These are phyloP conservation scores for Zygoascus tannicola DNA, from an alignment of 805 yeast genomes.

Conservation along the genomic window DNA sequence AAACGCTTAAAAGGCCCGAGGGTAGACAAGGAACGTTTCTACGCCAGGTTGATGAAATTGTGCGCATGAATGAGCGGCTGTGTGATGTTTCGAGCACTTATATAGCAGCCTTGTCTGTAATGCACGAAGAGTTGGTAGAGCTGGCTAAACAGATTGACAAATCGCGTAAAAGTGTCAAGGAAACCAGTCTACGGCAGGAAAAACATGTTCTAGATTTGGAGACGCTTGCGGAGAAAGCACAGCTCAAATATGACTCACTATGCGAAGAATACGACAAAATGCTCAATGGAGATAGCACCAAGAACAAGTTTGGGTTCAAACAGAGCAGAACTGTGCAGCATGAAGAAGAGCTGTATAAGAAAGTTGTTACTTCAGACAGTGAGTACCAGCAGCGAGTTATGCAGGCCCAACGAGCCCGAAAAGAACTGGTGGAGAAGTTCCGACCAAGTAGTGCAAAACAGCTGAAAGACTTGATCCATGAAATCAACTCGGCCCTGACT, in stretches of 20 bases:
- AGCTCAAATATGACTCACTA: slow-evolving; percentile 60
- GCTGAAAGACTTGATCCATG: slow-evolving; percentile 69
- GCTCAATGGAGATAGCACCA: slow-evolving; percentile 71
- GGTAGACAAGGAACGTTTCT: slow-evolving; percentile 60
- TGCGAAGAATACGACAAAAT: slow-evolving; percentile 83
- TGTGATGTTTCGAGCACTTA: slow-evolving; percentile 64
- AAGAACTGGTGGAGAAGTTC: slow-evolving; percentile 58
- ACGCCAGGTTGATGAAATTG: slow-evolving; percentile 53
- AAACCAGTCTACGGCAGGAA: slow-evolving; percentile 71
- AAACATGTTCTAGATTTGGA: slow-evolving; percentile 80
- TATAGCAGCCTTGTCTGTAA: slow-evolving; percentile 68
- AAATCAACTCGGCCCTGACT: slow-evolving; percentile 81
- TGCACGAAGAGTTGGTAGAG: slow-evolving; percentile 76
- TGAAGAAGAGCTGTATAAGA: slow-evolving; percentile 78
- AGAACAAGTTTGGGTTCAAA: slow-evolving; percentile 71
- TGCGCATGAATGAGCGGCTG: slow-evolving; percentile 70
- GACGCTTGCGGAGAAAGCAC: slow-evolving; percentile 79
- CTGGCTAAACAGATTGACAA: slow-evolving; percentile 61
- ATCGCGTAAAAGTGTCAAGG: slow-evolving; percentile 69
- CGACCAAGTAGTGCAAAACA: slow-evolving; percentile 70
- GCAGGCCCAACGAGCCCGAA: slow-evolving; percentile 61
- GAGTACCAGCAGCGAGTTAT: slow-evolving; percentile 77
- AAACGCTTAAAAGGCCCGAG: slow-evolving; percentile 38
- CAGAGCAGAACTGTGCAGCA: slow-evolving; percentile 71
- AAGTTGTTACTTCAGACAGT: slow-evolving; percentile 74